Percentiles rank a stretch among this genome's conserved stretches.
Evolutionary conservation across 2,329 filamentous ascomycete genomes (phyloP).

Genomic region (Colletotrichum tropicale): DNA sequence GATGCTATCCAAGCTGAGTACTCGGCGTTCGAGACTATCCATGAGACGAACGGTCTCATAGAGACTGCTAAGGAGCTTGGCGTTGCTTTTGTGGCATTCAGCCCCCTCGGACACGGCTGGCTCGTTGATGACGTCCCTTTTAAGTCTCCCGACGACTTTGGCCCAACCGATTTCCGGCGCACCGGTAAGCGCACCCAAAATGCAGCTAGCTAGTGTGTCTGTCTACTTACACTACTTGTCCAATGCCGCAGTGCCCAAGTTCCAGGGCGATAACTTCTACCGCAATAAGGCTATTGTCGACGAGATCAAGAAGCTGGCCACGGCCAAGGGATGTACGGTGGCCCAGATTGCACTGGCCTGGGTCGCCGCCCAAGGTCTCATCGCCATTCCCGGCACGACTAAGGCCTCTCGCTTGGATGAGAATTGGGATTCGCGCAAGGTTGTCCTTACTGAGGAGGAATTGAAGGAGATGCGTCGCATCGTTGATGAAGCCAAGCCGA

Average conservation of each 20-base stretch:
- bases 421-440: slow-evolving; percentile 40
- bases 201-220: too few species aligned
- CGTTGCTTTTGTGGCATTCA: slow-evolving; percentile 49
- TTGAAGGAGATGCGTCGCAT: slow-evolving; percentile 40
- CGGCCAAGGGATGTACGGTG: slow-evolving; percentile 33
- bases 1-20: slow-evolving; percentile 52
- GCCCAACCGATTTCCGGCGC: slow-evolving; percentile 41
- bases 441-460: slow-evolving; percentile 41
- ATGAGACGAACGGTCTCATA: slow-evolving; percentile 38
- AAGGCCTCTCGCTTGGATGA: slow-evolving; percentile 41
- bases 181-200: too few species aligned
- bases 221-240: slow-evolving; percentile 24
- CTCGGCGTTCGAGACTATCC: slow-evolving; percentile 29
- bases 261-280: slow-evolving; percentile 49
- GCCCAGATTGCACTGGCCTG: slow-evolving; percentile 42
- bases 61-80: slow-evolving; percentile 43
- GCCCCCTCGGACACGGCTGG: slow-evolving; percentile 51
- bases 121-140: slow-evolving; percentile 47
- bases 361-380: slow-evolving; percentile 43
- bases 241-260: slow-evolving; percentile 29
- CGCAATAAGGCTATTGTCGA: slow-evolving; percentile 45
- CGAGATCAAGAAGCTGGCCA: slow-evolving; percentile 43
- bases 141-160: slow-evolving; percentile 50
- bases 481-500: slow-evolving; percentile 39
- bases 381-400: slow-evolving; percentile 51